Evolutionary conservation across 1,139 yeast genomes (phyloP).

Genomic region (Lodderomyces elongisporus): DNA sequence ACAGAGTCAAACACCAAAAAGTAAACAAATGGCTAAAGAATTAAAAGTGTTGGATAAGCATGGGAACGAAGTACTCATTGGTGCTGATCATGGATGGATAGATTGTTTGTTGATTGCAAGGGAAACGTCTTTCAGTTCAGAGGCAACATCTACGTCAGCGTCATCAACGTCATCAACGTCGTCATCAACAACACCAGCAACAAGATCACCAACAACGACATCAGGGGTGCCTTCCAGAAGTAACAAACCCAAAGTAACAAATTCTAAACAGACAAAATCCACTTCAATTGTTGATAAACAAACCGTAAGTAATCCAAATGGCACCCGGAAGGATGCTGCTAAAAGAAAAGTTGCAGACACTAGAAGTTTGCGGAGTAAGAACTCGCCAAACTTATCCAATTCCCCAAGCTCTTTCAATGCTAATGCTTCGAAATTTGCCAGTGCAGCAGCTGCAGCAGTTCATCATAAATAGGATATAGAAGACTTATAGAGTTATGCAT

Average conservation of each 20-base stretch:
- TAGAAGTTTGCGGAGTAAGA: no score
- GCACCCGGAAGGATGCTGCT: no score
- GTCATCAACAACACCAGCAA: conserved; percentile 3
- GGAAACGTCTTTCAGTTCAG: conserved; percentile 18
- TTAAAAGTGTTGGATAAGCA: conserved; percentile 36
- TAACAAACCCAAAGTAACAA: no score
- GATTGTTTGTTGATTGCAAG: conserved; percentile 43
- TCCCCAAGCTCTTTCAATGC: conserved; percentile 1
- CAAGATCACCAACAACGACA: no score
- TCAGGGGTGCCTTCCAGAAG: no score
- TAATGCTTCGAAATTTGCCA: conserved; percentile 32
- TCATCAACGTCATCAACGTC: no score
- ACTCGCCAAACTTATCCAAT: no score
- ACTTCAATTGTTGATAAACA: no score
- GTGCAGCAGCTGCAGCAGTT: conserved; percentile 48
- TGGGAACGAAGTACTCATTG: conserved; percentile 32
- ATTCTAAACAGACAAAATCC: no score
- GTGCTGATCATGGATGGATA: conserved; percentile 41
- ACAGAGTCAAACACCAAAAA: conserved; percentile 20
- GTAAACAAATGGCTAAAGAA: conserved; percentile 18
- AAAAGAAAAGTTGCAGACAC: no score
- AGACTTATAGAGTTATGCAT: neutral
- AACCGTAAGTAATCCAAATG: no score
- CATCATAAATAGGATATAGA: conserved; percentile 7
- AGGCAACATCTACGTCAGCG: conserved; percentile 1